Base-by-base conservation (phyloP, 495 filamentous ascomycete species). In the Hypoxylon subgilvum region DNA sequence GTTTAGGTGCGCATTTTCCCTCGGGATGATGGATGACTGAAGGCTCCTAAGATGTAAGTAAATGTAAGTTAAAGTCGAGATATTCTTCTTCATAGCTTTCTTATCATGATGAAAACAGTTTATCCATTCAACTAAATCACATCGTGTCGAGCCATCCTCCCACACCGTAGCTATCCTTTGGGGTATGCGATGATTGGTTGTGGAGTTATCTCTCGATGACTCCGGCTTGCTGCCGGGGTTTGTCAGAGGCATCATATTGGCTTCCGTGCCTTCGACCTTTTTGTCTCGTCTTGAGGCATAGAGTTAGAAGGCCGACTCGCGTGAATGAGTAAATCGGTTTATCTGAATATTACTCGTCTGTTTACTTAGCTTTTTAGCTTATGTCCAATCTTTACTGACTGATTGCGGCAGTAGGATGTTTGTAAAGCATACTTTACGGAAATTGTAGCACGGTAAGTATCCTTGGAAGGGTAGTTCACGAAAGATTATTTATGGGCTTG, bases 101-200 rank as follows among this genome's bases (percentile, higher is more conserved):
- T 52, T 69, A 72, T 78, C 73, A 88, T 88, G 93, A 97, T 96
- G 92, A 96, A 84, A 88, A 83, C 79, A 92, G 92, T 91, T 86
- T 89, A 97, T 97, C 93, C 93, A 97, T 97, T 97, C 93, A 88
- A 95, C 84, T 90, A 97, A 73, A 71, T 80, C 76, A 82, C 83
- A 76, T 61, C 77, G 72, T 63, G 76, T 88, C 87, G 82, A 90
- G 82, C 79, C 83, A 85, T 84, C 81, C 86, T 90, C 82, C 84
- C 86, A 68, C 80, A 95, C 90, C 87, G 77, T 83, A 93, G 87
- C 57, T 68, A 70, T 64, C 67, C 71, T 75, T 65, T 43, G 57
- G 70, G 66, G 69, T 73, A 25, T 65, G 79, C 79, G 79, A 95
- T 82, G 90, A 95, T 80, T 67, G 85, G 91, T 94, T 91, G 91